These are phyloP conservation scores for Conticribra guillardii DNA, from an alignment of 108 stramenopile genomes.

Conservation along the genomic window DNA sequence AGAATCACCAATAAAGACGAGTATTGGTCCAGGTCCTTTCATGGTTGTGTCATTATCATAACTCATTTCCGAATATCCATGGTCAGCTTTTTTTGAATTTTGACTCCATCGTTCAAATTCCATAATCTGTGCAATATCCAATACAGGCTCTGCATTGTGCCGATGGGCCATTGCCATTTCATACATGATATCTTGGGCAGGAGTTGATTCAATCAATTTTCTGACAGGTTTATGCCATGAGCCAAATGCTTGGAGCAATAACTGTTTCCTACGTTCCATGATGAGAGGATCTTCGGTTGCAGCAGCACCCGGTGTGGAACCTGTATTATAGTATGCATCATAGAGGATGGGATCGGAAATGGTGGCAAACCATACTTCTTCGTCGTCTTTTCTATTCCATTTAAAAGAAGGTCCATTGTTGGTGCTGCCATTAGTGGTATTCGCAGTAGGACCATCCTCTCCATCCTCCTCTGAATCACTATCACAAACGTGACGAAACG, in stretches of 20 bases:
- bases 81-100: neutral
- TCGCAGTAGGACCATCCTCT: too few relatives aligned
- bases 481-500: constrained; percentile 55
- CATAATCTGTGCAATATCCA: constrained; percentile 64
- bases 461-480: constrained; percentile 16
- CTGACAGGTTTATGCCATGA: constrained; percentile 87
- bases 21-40: constrained; percentile 63
- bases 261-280: constrained; percentile 54
- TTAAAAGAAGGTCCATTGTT: constrained; percentile 10
- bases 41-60: constrained; percentile 2
- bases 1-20: constrained; percentile 82
- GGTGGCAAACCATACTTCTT: constrained; percentile 89
- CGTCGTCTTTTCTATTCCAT: constrained; percentile 35
- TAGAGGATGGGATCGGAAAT: constrained; percentile 58
- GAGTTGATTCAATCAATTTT: constrained; percentile 75
- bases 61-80: too few relatives aligned
- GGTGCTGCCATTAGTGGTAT: too few relatives aligned
- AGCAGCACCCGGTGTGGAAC: too few relatives aligned
- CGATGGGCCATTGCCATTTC: constrained; percentile 80
- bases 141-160: constrained; percentile 67
- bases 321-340: constrained; percentile 29
- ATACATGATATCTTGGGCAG: constrained; percentile 78
- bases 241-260: constrained; percentile 69
- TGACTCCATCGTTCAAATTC: constrained; percentile 43
- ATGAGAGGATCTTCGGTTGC: constrained; percentile 49